phyloP scores from a whole-genome alignment of 495 filamentous ascomycete genomes.

The Neurospora terricola region DNA sequence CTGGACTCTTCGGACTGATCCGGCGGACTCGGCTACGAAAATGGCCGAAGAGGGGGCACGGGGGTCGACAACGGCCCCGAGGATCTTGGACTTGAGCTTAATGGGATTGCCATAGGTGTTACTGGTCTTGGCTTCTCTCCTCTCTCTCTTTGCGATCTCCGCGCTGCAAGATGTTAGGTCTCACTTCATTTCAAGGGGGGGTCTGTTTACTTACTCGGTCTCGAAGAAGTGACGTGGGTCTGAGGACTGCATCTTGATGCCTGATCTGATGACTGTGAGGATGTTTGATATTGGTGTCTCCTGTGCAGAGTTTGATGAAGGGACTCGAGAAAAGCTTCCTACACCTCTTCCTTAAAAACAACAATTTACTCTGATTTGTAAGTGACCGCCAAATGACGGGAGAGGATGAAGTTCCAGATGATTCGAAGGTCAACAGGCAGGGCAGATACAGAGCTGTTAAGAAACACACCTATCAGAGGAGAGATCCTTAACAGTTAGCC shows the following conservation, averaged over 20 bases:
- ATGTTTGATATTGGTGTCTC: not conserved
- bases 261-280: not conserved
- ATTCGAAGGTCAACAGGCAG: not conserved
- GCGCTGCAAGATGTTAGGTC: constrained; percentile 39
- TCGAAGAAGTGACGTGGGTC: constrained; percentile 68
- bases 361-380: not conserved
- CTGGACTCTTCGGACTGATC: constrained; percentile 59
- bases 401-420: not conserved
- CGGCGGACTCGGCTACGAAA: constrained; percentile 75
- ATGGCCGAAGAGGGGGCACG: constrained; percentile 44
- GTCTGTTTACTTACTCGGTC: constrained; percentile 52
- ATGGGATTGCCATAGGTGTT: constrained; percentile 82
- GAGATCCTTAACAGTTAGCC: not conserved
- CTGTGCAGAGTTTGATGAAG: not conserved
- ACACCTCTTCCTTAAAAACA: not conserved
- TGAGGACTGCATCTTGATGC: constrained; percentile 24
- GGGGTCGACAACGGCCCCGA: constrained; percentile 65
- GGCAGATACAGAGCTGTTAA: too few species aligned
- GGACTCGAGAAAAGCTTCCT: too few species aligned
- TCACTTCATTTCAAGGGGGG: not conserved
- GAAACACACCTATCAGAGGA: rapidly evolving
- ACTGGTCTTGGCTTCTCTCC: constrained; percentile 67
- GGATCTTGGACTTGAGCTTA: constrained; percentile 70
- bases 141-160: constrained; percentile 57
- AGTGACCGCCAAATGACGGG: not conserved